Evolutionary conservation across 257 asterid species (phyloP).

Genomic region (Ilex asprella): DNA sequence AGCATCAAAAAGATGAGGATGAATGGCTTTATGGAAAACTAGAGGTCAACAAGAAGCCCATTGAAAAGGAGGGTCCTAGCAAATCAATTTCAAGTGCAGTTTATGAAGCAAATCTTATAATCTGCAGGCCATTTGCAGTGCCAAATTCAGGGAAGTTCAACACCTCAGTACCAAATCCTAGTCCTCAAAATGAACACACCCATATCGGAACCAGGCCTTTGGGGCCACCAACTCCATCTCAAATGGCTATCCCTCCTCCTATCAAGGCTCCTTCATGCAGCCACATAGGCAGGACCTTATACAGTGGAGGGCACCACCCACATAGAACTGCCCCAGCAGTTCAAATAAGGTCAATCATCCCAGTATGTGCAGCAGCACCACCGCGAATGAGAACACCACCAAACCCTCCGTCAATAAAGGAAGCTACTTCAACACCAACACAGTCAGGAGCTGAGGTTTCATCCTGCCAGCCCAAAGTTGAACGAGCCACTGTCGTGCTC

Average conservation of each 20-base stretch:
- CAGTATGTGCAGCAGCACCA: constrained; percentile 51
- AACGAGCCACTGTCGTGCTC: constrained; percentile 15
- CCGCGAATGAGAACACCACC: constrained; percentile 2
- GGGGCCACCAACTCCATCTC: neutral
- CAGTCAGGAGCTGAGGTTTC: constrained; percentile 8
- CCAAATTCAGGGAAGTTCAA: neutral
- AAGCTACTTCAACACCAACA: constrained; percentile 1
- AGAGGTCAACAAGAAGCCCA: constrained; percentile 19
- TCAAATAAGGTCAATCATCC: constrained; percentile 50
- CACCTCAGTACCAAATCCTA: neutral
- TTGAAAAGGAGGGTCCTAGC: neutral
- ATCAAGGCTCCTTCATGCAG: constrained; percentile 2
- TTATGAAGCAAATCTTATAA: constrained; percentile 3
- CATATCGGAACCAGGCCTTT: neutral
- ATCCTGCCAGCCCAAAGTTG: neutral
- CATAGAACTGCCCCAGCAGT: constrained; percentile 47
- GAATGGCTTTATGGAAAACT: constrained; percentile 25
- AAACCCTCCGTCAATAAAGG: constrained; percentile 3
- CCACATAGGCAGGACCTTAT: neutral
- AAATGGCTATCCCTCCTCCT: neutral
- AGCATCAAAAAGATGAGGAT: constrained; percentile 6
- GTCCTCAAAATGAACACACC: neutral
- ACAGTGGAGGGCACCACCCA: constrained; percentile 6
- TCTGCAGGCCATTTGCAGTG: constrained; percentile 3
- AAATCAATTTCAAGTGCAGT: constrained; percentile 5